Evolutionary conservation across 1,284 basidiomycete species (phyloP), one percentile per base, ranked within the genome.

Genomic region (Cutaneotrichosporon sp.): DNA sequence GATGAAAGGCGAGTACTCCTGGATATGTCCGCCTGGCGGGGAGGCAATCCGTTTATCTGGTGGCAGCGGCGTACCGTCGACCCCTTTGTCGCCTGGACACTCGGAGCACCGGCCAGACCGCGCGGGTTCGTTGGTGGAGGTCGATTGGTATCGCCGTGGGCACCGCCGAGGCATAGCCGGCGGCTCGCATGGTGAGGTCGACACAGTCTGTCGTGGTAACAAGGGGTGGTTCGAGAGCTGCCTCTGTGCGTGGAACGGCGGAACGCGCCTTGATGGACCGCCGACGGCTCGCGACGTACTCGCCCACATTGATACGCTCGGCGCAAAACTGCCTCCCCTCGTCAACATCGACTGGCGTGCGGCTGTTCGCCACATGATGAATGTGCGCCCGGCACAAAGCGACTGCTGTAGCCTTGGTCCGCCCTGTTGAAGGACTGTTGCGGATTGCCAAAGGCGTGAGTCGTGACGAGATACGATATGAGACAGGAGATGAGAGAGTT

Each of bases 1-100:
- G 61, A 90, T 88, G 69, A 90, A 86, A 5, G 80, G 82, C 8
- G 88, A 83, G 67, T 92, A 92, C 64, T 90, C 83, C 52, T 73
- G 73, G 10, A 62, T 55, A 40, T 68, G 26, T 10, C 26, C 51
- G 15, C 26, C 49, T 4, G 49, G 49, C 12, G 54, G 54, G 4
- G 52, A 52, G n/a, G 43, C 13, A 10, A 35, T 17, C 4, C 40
- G 46, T 2, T 51, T 54, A 10, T 55, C 51, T 22, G 49, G 55
- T 8, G 52, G 51, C 10, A 47, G 33, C 22, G 58, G 26, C 22
- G 49, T 48, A 4, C 21, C 1, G 4, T 38, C 21, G 49, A 30
- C 18, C 12, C 22, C 35, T 26, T 37, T 23, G 21, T n/a, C 30
- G 20, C 34, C 43, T 12, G 43, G 33, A 21, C 47, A 54, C 37